These are phyloP conservation scores for Phragmites australis DNA, from an alignment of 176 grass and related monocot genomes.

Conservation along the genomic window DNA sequence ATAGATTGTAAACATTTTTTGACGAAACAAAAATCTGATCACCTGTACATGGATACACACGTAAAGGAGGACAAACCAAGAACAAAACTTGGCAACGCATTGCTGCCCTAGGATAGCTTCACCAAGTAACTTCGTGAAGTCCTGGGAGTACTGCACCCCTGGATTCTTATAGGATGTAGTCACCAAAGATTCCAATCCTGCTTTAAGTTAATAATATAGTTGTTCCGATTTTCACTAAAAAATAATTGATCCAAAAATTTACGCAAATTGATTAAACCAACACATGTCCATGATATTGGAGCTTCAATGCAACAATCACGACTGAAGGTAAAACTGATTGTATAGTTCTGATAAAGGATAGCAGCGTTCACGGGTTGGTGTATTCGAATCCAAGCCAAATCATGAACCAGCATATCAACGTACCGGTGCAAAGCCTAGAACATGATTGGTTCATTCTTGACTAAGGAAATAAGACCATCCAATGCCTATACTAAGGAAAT, in stretches of 20 bases:
- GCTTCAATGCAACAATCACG: not conserved
- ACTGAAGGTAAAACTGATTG: not conserved
- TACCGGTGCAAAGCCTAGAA: constrained; percentile 23
- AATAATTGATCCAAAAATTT: too few relatives aligned
- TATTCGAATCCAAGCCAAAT: not conserved
- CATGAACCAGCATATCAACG: not conserved
- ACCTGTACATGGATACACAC: too few relatives aligned
- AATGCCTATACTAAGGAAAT: not conserved
- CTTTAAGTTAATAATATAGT: not conserved
- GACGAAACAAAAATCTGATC: too few relatives aligned
- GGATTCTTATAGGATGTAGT: not conserved
- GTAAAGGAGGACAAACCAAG: too few relatives aligned
- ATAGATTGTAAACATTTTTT: too few relatives aligned
- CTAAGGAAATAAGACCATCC: too few relatives aligned
- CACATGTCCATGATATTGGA: not conserved
- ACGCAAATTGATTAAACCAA: not conserved
- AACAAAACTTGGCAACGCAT: too few relatives aligned
- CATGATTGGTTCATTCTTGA: not conserved
- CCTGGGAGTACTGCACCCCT: not conserved
- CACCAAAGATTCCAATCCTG: not conserved
- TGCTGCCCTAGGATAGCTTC: too few relatives aligned
- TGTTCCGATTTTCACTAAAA: not conserved
- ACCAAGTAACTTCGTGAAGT: not conserved
- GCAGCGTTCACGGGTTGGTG: not conserved
- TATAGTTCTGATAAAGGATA: not conserved